Evolutionary conservation across 2,329 filamentous ascomycete genomes (phyloP).

Genomic region (Botrytis paeoniae): DNA sequence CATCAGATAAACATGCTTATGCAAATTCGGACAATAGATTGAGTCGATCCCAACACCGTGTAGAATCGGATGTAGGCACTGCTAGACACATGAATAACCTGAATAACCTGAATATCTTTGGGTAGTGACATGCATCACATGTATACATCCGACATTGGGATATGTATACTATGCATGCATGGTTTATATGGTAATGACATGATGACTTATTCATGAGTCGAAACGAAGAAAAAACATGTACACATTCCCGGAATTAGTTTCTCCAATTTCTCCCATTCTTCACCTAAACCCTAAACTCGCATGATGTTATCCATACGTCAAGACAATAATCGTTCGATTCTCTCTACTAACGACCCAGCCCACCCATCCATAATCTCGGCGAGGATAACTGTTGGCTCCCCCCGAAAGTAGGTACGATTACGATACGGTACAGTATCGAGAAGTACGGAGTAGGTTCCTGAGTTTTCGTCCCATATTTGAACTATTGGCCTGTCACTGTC

Average conservation of each 20-base stretch:
- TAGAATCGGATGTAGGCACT: not conserved
- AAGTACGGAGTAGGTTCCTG: not conserved
- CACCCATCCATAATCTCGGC: not conserved
- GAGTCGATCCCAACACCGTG: not conserved
- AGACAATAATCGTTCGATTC: slow-evolving; percentile 1
- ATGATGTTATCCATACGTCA: not conserved
- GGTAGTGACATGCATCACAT: not conserved
- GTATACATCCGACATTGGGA: not conserved
- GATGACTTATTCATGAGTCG: not conserved
- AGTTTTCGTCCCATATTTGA: not conserved
- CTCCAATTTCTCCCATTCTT: not conserved
- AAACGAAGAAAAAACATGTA: not conserved
- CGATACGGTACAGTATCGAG: not conserved
- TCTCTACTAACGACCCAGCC: not conserved
- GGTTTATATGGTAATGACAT: too few relatives aligned
- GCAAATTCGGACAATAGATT: slow-evolving; percentile 2
- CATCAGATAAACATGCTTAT: slow-evolving; percentile 19
- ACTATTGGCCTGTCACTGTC: not conserved
- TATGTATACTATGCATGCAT: not conserved
- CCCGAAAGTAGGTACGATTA: not conserved
- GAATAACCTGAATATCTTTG: not conserved
- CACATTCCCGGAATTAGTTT: not conserved
- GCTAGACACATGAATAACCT: not conserved
- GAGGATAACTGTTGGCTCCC: slow-evolving; percentile 8
- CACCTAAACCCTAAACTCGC: not conserved